phyloP scores from a whole-genome alignment of 371 early-diverging fungal species.

The Rhizopus microsporus region DNA sequence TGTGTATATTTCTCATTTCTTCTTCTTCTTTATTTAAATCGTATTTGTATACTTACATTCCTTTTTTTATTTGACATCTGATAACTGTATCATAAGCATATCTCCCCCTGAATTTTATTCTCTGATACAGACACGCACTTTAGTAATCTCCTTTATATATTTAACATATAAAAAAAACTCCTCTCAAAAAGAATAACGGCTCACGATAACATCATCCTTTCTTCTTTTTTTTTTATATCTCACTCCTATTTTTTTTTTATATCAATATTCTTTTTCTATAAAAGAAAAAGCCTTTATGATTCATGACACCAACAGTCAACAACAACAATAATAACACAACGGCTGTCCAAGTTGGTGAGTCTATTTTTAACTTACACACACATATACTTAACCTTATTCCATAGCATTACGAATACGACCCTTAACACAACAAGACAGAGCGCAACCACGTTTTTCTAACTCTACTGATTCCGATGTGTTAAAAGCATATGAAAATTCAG shows the following conservation, averaged over 20 bases:
- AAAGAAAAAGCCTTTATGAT: slow-evolving; percentile 9
- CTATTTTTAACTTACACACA: background rate
- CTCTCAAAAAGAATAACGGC: slow-evolving; percentile 6
- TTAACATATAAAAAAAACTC: background rate
- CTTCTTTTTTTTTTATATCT: background rate
- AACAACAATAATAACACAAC: slow-evolving; percentile 11
- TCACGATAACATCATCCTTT: background rate
- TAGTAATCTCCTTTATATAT: background rate
- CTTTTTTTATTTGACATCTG: no score
- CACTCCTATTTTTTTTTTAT: slow-evolving; percentile 5
- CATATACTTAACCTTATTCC: background rate
- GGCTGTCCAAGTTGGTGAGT: slow-evolving; percentile 21
- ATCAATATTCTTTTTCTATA: slow-evolving; percentile 3
- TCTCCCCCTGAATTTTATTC: background rate
- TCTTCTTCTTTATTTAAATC: no score
- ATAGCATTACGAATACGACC: slow-evolving; percentile 63
- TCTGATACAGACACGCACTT: background rate
- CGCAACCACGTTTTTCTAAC: slow-evolving; percentile 48
- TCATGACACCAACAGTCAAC: slow-evolving; percentile 3
- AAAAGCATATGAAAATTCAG: slow-evolving; percentile 38
- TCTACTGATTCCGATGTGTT: slow-evolving; percentile 45
- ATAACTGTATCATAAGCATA: background rate
- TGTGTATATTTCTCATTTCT: no score
- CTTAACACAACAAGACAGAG: slow-evolving; percentile 48
- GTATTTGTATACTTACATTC: no score